Conservation (phyloP, 306 rosid species). For the peach (Prunus persica) region DNA sequence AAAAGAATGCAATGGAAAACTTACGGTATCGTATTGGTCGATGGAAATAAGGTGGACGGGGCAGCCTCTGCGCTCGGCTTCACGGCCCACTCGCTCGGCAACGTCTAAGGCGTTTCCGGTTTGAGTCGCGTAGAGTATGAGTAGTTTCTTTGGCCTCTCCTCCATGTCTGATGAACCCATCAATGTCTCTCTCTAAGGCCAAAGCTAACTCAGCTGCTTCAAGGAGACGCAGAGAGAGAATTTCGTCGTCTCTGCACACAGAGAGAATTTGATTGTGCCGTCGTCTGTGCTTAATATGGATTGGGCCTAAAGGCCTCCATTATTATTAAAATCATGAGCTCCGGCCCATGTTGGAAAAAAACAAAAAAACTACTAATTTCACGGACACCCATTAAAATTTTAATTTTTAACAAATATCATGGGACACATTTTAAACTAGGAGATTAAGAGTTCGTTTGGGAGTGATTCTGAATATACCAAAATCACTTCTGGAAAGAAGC, state of each 20-base stretch:
- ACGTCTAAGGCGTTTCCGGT: slow-evolving; percentile 91
- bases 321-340: no score
- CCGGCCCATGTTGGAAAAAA: no score
- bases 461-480: no score
- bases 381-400: no score
- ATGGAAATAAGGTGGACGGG: slow-evolving; percentile 47
- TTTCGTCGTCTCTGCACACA: not conserved
- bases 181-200: not conserved
- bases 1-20: not conserved
- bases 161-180: slow-evolving; percentile 20
- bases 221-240: not conserved
- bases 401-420: no score
- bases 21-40: slow-evolving; percentile 67
- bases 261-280: not conserved
- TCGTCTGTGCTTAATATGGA: not conserved
- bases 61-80: slow-evolving; percentile 75
- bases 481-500: fast-evolving
- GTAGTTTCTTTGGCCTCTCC: slow-evolving; percentile 42
- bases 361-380: no score
- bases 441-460: no score
- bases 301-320: not conserved
- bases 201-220: not conserved
- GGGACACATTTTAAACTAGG: no score
- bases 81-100: slow-evolving; percentile 77
- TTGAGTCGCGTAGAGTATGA: slow-evolving; percentile 71